Base-by-base conservation (phyloP, 805 yeast genomes). In the Wickerhamomyces xylosicus region DNA sequence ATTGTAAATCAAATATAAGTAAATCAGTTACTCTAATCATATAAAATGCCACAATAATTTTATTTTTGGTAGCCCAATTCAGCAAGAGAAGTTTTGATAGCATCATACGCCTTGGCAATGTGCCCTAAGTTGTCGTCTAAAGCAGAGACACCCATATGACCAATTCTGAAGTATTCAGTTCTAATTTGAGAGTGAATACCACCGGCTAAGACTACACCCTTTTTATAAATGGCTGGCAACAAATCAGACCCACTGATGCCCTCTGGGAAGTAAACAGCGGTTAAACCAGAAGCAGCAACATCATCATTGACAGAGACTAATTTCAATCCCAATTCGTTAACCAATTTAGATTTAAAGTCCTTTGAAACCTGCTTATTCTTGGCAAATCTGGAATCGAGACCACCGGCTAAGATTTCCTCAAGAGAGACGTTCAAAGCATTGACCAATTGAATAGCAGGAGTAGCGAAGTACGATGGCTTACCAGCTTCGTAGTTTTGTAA, bases 141-240 rank as follows among this genome's bases (percentile, higher is more conserved):
- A 11, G 79, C 84, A 35, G 87, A 72, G 42, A 77, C 79, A 46
- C 97, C 96, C 97, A 90, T 90, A 64, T 89, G 97, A 28, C 97
- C 97, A 43, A 89, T 78, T 62, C 97, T 76, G 67, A 90, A 85
- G 66, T 89, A 89, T 59, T 81, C 79, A 42, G 82, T 72, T 35
- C 76, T 79, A 52, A 86, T 76, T 19, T 77, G 85, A 60, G 76
- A 79, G 64, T 84, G 90, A 47, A 89, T 81, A 42, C 97, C 97
- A 37, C 92, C 94, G 35, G 97, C 95, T 36, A 89, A 72, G 19
- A 80, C 74, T 53, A 83, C 74, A 16, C 87, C 89, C 49, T 76
- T 73, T 38, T 68, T 60, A 44, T 78, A 74, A 46, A 85, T 61
- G 36, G 48, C 53, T 34, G 67, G 59, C 44, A 85, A 65, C 36